Base-by-base conservation (phyloP, 768 basidiomycete genomes). In the Roridomyces roridus region DNA sequence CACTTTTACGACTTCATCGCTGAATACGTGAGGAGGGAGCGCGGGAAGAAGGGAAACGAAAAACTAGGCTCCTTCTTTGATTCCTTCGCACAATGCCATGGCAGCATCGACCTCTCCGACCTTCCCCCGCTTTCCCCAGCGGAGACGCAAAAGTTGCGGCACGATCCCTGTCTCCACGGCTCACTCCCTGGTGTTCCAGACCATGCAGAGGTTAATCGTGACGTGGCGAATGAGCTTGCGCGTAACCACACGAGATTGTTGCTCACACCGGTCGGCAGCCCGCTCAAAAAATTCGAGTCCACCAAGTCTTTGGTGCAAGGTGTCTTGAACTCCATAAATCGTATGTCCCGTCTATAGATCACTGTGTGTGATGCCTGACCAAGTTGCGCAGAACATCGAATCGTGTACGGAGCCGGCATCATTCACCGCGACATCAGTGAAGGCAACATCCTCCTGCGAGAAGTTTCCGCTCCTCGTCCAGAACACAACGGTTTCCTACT, bases 381-480 rank as follows among this genome's bases (percentile, higher is more conserved):
- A 7, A 45, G 20, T 4, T 6, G 2, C 14, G 7, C 23, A 56
- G 55, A 49, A 24, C 55, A 44, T 31, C 2, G 28, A 15, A 44
- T 44, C 17, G 59, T 54, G 1, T 29, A 34, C 29, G 36, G 35
- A 2, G 59, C 53, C 18, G 59, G 60, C 21, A 60, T 56, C 18
- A 18, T 45, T 6, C 57, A 51, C 26, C 48, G 59, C 17, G 59
- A 60, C 28, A 24, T 59, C 39, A 59, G 58, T 47, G 58, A 54
- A n/a, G 58, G 58, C 18, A 59, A 59, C 21, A 23, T 59, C 14
- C 25, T 55, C 1, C 51, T 57, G n/a, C 20, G 14, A 10, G 36
- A 51, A 42, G 34, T 9, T n/a, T n/a, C n/a, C n/a, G n/a, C n/a
- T n/a, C n/a, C n/a, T n/a, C n/a, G n/a, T n/a, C 18, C 26, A 5